Conservation (phyloP, 495 filamentous ascomycete species). For the Parathielavia hyrcaniae region DNA sequence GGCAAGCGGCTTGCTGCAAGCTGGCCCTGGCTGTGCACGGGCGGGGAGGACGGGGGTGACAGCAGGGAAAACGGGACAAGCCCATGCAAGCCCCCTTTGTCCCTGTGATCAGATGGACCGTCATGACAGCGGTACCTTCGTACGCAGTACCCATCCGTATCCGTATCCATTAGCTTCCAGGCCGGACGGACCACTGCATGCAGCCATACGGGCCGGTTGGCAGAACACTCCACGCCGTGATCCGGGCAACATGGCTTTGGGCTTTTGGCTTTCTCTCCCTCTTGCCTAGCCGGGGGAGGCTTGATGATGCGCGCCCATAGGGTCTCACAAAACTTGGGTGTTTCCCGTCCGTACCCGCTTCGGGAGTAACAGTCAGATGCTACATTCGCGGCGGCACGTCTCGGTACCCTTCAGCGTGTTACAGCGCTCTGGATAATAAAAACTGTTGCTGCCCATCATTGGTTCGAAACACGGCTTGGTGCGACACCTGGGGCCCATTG, state of each 20-base stretch:
- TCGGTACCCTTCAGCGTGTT: conserved; percentile 11
- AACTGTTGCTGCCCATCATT: conserved; percentile 11
- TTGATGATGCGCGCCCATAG: conserved; percentile 17
- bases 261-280: conserved; percentile 3
- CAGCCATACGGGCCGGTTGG: background rate
- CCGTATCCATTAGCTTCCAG: background rate
- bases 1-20: conserved; percentile 15
- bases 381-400: conserved; percentile 20
- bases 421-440: conserved; percentile 19
- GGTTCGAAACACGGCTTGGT: conserved; percentile 13
- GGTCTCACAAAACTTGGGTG: conserved; percentile 21
- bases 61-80: background rate
- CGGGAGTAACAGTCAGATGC: conserved; percentile 27
- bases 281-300: conserved; percentile 6
- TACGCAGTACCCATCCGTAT: too few relatives aligned
- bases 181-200: too few relatives aligned
- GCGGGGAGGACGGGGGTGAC: background rate
- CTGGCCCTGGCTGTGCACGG: background rate
- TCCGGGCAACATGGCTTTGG: conserved; percentile 5
- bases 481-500: conserved; percentile 21
- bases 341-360: conserved; percentile 16
- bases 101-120: too few relatives aligned
- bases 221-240: conserved; percentile 2
- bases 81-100: background rate
- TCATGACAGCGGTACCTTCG: too few relatives aligned